Evolutionary conservation across 768 basidiomycete genomes (phyloP), one percentile per base, ranked within the genome.

Genomic region (Symmetrospora coprosmae): DNA sequence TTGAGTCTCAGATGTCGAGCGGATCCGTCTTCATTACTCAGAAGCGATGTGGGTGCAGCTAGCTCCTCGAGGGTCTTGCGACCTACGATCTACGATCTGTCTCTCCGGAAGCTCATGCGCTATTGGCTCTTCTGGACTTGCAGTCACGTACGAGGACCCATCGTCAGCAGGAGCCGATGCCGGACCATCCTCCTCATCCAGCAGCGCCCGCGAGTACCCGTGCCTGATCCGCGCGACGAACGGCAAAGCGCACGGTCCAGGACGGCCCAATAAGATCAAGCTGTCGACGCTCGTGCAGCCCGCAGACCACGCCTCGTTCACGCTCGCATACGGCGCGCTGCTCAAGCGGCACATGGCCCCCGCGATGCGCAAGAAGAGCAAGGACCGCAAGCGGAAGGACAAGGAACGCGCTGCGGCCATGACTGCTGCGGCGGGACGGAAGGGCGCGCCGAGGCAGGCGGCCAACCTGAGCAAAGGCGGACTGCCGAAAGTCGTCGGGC

Each of bases 11-110:
- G 30, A 45, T 14, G 27, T 41, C 39, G 45, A 34, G 30, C 37
- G 56, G 56, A n/a, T 47, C 43, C 31, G 56, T 59, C 56, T 59
- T 59, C 31, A 19, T 46, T 37, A 59, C 41, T 16, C 19, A 59
- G 31, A 59, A 47, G 45, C 43, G 45, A 33, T 59, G 56, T 47
- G 27, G 14, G n/a, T n/a, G n/a, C n/a, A n/a, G n/a, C n/a, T n/a
- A n/a, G n/a, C n/a, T n/a, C n/a, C n/a, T n/a, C n/a, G n/a, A n/a
- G 45, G 4, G 1, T 45, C 25, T 25, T 21, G 6, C 38, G 38
- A 39, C n/a, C 34, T 14, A 21, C 35, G 16, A 9, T 46, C 28
- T n/a, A n/a, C n/a, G n/a, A n/a, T n/a, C n/a, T n/a, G n/a, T n/a
- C n/a, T n/a, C n/a, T n/a, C n/a, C n/a, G n/a, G n/a, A n/a, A n/a